Evolutionary conservation across 2,329 filamentous ascomycete species (phyloP).

Genomic region (Epichloe aotearoae): DNA sequence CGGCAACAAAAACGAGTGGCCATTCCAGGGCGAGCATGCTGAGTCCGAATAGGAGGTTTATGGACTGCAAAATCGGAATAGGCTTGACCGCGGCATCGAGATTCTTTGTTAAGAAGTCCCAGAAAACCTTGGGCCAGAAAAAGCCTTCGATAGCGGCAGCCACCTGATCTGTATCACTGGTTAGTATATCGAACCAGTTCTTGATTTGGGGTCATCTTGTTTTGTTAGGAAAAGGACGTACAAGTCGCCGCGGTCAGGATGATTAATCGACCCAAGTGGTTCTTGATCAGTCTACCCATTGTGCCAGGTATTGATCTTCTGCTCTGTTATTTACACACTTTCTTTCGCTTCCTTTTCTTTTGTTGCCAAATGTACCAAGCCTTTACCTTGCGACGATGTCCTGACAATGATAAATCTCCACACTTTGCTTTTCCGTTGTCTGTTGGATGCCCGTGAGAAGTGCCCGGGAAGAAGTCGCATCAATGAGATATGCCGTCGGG

Average conservation of each 20-base stretch:
- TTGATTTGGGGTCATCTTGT: not conserved
- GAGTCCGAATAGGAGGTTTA: slow-evolving; percentile 77
- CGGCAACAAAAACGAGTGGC: slow-evolving; percentile 68
- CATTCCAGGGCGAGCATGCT: slow-evolving; percentile 79
- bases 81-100: slow-evolving; percentile 79
- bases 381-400: not conserved
- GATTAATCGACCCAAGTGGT: slow-evolving; percentile 95
- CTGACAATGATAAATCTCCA: not conserved
- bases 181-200: slow-evolving; percentile 8
- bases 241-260: slow-evolving; percentile 71
- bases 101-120: slow-evolving; percentile 87
- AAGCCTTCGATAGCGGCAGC: slow-evolving; percentile 71
- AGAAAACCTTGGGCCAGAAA: slow-evolving; percentile 99
- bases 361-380: not conserved
- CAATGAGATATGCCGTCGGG: not conserved
- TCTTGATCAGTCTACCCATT: slow-evolving; percentile 99
- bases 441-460: not conserved
- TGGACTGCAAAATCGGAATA: slow-evolving; percentile 73
- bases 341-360: slow-evolving; percentile 3
- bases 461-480: not conserved
- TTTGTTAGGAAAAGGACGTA: slow-evolving; percentile 27
- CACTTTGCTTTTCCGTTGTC: not conserved
- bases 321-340: not conserved
- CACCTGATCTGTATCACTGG: slow-evolving; percentile 60
- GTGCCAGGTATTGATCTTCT: slow-evolving; percentile 12